Conservation (phyloP, 345 rosid species). For the Microthlaspi erraticum region DNA sequence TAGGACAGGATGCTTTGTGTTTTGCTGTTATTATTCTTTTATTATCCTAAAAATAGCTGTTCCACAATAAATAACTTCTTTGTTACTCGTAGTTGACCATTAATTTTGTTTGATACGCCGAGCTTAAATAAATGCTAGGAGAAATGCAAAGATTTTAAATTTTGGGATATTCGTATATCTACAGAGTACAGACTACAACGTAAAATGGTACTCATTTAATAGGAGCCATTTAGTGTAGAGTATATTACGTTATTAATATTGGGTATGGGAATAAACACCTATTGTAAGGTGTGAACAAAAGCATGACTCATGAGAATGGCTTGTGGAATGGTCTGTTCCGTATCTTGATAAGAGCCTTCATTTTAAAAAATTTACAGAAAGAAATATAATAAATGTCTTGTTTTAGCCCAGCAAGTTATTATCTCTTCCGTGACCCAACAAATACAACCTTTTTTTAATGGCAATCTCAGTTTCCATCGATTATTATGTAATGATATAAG, state of each 20-base stretch:
- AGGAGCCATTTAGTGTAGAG: too few species aligned
- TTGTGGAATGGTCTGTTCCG: conserved; percentile 27
- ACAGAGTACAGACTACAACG: neutral
- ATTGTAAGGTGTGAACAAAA: neutral
- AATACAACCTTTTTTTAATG: conserved; percentile 6
- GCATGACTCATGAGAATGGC: neutral
- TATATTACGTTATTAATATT: neutral
- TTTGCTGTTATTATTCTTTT: conserved; percentile 37
- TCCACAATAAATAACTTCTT: neutral
- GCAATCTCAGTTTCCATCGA: conserved; percentile 17
- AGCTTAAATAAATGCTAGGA: neutral
- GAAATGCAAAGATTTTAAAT: neutral
- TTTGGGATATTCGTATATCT: conserved; percentile 13
- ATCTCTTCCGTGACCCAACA: conserved; percentile 25
- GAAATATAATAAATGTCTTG: conserved; percentile 3
- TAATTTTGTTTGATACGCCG: neutral
- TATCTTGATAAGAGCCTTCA: conserved; percentile 6
- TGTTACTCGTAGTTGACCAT: conserved; percentile 30
- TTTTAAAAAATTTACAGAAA: neutral
- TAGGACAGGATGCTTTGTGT: conserved; percentile 28
- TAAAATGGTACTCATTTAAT: conserved; percentile 24
- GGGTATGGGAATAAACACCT: conserved; percentile 23
- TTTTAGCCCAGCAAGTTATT: conserved; percentile 14
- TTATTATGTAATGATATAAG: neutral
- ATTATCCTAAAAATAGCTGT: conserved; percentile 19